Base-by-base conservation (phyloP, 805 yeast genomes). In the Cyberlindnera samutprakarnensis region DNA sequence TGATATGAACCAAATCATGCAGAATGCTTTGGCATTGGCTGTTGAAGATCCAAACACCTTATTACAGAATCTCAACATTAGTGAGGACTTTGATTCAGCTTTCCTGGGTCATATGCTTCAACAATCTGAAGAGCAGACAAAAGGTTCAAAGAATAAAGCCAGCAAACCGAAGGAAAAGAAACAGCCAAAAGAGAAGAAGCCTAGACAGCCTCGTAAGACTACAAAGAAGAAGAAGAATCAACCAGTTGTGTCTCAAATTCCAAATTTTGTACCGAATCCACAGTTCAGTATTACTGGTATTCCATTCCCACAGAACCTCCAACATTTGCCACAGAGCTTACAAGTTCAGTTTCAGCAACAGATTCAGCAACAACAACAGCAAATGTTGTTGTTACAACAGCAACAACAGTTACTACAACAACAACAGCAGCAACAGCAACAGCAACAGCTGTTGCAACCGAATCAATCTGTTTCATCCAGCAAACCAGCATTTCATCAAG, bases 11-110 rank as follows among this genome's bases (percentile, higher is more conserved):
- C 80, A 73, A 42, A 81, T 81, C 41, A 68, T 81, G 66, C 85
- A 78, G 41, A 78, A 78, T 56, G 92, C 90, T 1, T 68, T 81
- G 59, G 72, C 72, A 28, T 66, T 82, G 78, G 92, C 88, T 0
- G 73, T 75, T 65, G 79, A 73, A 38, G 73, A 77, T 38, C 80
- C 80, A 11, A 56, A 47, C 14, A 49, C 57, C 10, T 38, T 42
- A 51, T 53, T 46, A 54, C 70, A 54, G 46, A 67, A 46, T 48
- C 64, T 57, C 56, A 50, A 49, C 33, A 42, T 56, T 15, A 47
- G 33, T 22, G 43, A 37, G 13, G 36, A 25, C 17, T 33, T 30
- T 29, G 36, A 28, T 19, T 19, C 28, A 16, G 36, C 28, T 6
- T 22, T 43, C 12, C 14, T 47, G 7, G 44, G 41, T 12, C 55